Evolutionary conservation across 164 flowering plant genomes (phyloP), one percentile per base, ranked within the genome.

Genomic region (Dillenia turbinata): DNA sequence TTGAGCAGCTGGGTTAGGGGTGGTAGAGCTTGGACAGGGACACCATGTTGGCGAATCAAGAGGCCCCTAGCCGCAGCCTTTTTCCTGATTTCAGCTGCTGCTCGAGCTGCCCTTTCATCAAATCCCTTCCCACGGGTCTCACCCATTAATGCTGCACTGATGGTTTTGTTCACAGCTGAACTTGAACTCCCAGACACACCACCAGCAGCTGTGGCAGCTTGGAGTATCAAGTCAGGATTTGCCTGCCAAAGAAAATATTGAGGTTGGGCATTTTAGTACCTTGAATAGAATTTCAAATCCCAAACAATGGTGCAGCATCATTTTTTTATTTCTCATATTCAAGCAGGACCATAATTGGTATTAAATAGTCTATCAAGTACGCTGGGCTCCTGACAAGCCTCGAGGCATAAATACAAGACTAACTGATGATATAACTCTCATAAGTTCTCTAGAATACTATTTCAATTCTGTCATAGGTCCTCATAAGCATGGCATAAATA

Each of bases 51-150:
- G 3, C 96, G 88, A 43, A 80, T 73, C 57, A 75, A 64, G 19
- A 88, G 86, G 9, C 96, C 97, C 72, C 76, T 81, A 1, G 95
- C 97, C 12, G 90, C 90, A n/a, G 97, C 95, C 68, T 89, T 94
- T 76, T 89, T 91, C 65, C 90, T 74, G 9, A 69, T 89, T 59
- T 85, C 97, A 48, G 90, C 96, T 10, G 89, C 88, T 19, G 95
- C 93, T 55, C 96, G 90, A 13, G 93, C 92, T 54, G 90, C 93
- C 61, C 97, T 77, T 66, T 92, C 97, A 67, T 92, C 97, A 24
- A 85, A 75, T 16, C 94, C 96, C 59, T 96, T 77, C 7, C 96
- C 97, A 47, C 97, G 60, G 56, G 72, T 56, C 64, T 86, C 93
- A 12, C 88, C 90, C 46, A 82, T 60, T 2, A 78, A 53, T 15